Evolutionary conservation across 2,329 filamentous ascomycete genomes (phyloP), one percentile per base, ranked within the genome.

Genomic region (Plenodomus biglobosus): DNA sequence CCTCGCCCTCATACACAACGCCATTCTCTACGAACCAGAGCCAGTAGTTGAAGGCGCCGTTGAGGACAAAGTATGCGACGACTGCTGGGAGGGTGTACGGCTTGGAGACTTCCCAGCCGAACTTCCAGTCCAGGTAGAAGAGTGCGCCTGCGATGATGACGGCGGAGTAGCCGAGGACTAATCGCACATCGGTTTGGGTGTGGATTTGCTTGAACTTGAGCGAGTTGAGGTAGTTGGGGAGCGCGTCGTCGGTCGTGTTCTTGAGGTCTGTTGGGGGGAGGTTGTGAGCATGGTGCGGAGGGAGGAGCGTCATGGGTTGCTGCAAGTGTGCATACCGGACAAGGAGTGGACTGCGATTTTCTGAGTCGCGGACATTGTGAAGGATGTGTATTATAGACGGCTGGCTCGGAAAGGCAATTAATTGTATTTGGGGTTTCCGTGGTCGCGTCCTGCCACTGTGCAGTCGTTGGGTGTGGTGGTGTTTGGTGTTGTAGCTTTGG

Each of bases 171-270:
- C 94, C 94, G 8, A 99, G 79, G 0, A 78, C 80, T 38, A 99
- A 85, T 44, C 90, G 89, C 40, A 95, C 82, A 66, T 97, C 92
- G 63, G 85, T 84, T 40, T 94, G 85, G 48, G 75, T 80, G 76
- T 97, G 87, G 56, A 88, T 85, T 74, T 95, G 91, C 55, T 77
- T 82, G 79, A 96, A 96, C 59, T 80, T 85, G 70, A 97, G 85
- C 24, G 85, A 88, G 74, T 90, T 92, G 55, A 99, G 85, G 78
- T 97, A 97, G 75, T 94, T 91, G 50, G 88, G 85, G 51, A 99
- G 86, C 48, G 92, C 90, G 75, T 99, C 94, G 76, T 99, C 94
- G 59, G 89, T 90, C 34, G 92, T 95, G 77, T 94, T 95, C 75
- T 97, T 97, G 56, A 99, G 86, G 71, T 97, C 94, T 95, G 48